These are phyloP conservation scores for Cynara cardunculus DNA, from an alignment of 129 eudicot species.

Conservation along the genomic window DNA sequence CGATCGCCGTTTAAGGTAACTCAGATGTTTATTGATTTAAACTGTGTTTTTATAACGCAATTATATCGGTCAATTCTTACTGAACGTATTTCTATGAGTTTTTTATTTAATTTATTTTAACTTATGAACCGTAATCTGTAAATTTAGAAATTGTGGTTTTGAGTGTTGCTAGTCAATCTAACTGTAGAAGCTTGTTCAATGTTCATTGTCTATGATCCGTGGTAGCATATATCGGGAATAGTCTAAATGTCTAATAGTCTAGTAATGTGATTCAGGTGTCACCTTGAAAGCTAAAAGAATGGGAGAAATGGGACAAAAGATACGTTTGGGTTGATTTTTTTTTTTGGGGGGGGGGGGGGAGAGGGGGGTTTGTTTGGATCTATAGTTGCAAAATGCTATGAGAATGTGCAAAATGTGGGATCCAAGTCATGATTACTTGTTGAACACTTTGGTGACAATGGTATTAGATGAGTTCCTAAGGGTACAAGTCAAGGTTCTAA, in stretches of 20 bases:
- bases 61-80: background rate
- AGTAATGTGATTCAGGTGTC: background rate
- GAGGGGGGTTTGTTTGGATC: too few relatives aligned
- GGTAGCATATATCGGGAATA: background rate
- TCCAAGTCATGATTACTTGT: background rate
- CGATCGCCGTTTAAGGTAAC: slow-evolving; percentile 7
- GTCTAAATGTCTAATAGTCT: background rate
- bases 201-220: background rate
- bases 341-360: too few relatives aligned
- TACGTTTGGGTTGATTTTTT: background rate
- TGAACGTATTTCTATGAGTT: background rate
- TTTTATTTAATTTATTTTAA: background rate
- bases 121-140: background rate
- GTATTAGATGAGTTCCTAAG: too few relatives aligned
- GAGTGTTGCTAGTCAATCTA: background rate
- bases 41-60: background rate
- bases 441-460: background rate
- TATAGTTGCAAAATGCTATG: too few relatives aligned
- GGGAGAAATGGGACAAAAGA: background rate
- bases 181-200: background rate
- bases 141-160: background rate
- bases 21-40: slow-evolving; percentile 9
- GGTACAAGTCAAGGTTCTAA: too few relatives aligned
- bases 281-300: background rate
- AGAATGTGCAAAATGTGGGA: background rate